Evolutionary conservation across 2,329 filamentous ascomycete genomes (phyloP).

Genomic region (Fusarium papillatum): DNA sequence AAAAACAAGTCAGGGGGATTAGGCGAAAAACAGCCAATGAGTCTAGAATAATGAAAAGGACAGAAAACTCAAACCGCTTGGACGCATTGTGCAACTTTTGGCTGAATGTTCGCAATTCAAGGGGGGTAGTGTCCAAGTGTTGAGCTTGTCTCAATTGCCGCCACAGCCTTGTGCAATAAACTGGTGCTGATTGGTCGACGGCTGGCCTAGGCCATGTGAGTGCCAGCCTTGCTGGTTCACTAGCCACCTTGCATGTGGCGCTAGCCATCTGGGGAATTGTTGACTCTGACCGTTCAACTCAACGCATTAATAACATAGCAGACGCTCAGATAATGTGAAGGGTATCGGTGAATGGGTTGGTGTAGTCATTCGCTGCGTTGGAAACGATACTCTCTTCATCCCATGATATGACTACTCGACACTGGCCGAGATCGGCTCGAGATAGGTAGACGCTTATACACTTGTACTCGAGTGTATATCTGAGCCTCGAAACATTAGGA

Average conservation of each 20-base stretch:
- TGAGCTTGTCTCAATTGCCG: conserved; percentile 7
- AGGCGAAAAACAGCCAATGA: not conserved
- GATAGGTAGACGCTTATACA: not conserved
- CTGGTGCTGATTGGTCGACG: not conserved
- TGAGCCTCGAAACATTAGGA: not conserved
- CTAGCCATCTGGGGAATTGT: conserved; percentile 27
- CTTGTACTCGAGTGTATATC: not conserved
- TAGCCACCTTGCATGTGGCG: conserved; percentile 6
- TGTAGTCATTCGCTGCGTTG: not conserved
- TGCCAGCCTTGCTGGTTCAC: conserved; percentile 21
- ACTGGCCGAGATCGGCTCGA: not conserved
- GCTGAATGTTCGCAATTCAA: conserved; percentile 23
- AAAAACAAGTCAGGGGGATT: not conserved
- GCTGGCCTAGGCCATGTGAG: not conserved
- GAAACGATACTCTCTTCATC: rapidly evolving
- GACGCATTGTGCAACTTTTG: conserved; percentile 31
- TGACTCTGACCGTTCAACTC: conserved; percentile 8
- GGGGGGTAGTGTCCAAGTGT: not conserved
- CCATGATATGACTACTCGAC: not conserved
- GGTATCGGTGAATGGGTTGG: not conserved
- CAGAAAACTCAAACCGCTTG: not conserved
- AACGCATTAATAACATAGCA: not conserved
- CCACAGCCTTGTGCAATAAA: conserved; percentile 15
- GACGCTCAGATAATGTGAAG: not conserved
- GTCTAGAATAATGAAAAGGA: not conserved